Evolutionary conservation across 495 filamentous ascomycete genomes (phyloP), one percentile per base, ranked within the genome.

Genomic region (Aspergillus taichungensis): DNA sequence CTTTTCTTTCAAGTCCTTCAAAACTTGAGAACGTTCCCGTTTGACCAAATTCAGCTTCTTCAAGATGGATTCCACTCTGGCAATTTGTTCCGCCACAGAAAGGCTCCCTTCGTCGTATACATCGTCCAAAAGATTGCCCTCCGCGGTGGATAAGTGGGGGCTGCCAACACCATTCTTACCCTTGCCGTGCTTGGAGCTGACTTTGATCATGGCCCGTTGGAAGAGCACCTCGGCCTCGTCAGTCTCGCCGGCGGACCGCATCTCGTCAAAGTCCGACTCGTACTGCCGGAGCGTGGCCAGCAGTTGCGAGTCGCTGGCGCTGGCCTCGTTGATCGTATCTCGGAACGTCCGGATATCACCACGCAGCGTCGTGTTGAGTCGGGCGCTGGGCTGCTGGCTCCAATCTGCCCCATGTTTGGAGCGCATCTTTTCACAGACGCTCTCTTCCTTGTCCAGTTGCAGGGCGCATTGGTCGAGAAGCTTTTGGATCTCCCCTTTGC

Each of bases 351-450:
- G 74, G 41, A 96, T 80, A 59, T 98, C 94, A 38, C 79, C 82
- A 41, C 89, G 76, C 29, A 98, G 73, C 0, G 90, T 97, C 3
- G 82, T 79, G 5, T 90, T 98, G 14, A 98, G 75, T 49, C 88
- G 73, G 30, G 83, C 84, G 57, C 89, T 95, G 14, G 94, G 94
- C 55, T 97, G 92, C 60, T 98, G 92, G 13, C 87, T 95, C 92
- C 92, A 98, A 37, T 96, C 92, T 8, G 71, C 76, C 29, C 92
- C 90, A 60, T 96, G 96, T 63, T 98, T 98, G 3, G 89, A 94
- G 40, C 92, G 79, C 92, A 98, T 98, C 72, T 95, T 96, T 66
- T 98, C 92, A 61, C 92, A 98, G 6, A 97, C 89, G 44, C 85
- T 92, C 68, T 96, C 94, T 62, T 98, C 92, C 78, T 91, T 82